phyloP scores from a whole-genome alignment of 2,329 filamentous ascomycete species.

The Ceratocystis cacaofunesta region DNA sequence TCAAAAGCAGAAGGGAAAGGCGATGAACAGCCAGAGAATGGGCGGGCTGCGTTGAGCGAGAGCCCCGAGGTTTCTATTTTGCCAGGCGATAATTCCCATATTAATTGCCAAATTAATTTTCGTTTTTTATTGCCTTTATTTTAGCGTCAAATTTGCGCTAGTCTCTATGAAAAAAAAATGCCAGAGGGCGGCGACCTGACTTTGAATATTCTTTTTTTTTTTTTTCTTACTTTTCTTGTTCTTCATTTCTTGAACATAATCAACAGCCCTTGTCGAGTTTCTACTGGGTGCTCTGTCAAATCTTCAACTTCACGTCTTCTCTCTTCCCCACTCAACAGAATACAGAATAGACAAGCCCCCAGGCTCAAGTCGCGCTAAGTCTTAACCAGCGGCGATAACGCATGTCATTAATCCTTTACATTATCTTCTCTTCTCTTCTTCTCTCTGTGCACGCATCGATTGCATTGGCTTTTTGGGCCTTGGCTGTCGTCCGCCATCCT shows the following conservation, averaged over 20 bases:
- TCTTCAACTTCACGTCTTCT: not conserved
- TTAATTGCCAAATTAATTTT: too few species aligned
- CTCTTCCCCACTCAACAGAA: not conserved
- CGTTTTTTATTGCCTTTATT: too few species aligned
- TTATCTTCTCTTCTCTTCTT: not conserved
- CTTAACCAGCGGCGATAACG: not conserved
- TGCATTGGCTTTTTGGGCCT: not conserved
- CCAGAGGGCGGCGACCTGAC: too few species aligned
- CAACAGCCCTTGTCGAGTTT: too few species aligned
- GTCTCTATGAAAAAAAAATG: too few species aligned
- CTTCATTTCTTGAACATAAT: not conserved
- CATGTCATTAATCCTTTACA: slow-evolving; percentile 6
- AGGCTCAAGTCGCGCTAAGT: not conserved
- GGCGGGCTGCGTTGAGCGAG: too few species aligned
- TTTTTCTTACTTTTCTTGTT: not conserved
- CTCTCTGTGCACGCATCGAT: not conserved
- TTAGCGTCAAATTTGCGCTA: too few species aligned
- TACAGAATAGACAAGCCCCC: not conserved
- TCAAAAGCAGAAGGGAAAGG: too few species aligned
- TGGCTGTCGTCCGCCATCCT: not conserved
- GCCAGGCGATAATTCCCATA: not conserved
- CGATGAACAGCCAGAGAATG: too few species aligned
- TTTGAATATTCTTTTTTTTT: not conserved
- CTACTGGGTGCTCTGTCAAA: not conserved
- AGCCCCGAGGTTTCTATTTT: not conserved